These are phyloP conservation scores for Neolentinus lepideus DNA, from an alignment of 1,284 basidiomycete genomes.

Conservation along the genomic window DNA sequence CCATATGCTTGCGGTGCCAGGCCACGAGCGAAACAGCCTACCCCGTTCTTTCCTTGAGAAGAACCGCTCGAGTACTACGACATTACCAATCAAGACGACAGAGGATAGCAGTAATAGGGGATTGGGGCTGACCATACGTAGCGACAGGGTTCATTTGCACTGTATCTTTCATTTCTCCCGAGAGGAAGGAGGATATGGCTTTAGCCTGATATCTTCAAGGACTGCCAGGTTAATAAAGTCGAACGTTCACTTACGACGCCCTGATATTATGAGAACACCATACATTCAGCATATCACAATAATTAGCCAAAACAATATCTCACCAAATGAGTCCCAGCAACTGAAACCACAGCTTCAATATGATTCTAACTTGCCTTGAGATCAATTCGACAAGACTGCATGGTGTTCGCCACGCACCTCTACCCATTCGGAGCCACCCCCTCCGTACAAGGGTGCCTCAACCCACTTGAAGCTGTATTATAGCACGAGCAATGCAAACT, in stretches of 20 bases:
- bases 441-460: conserved; percentile 80
- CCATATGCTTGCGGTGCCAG: conserved; percentile 91
- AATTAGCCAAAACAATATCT: conserved; percentile 17
- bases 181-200: conserved; percentile 93
- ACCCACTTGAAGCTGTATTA: conserved; percentile 96
- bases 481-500: neutral
- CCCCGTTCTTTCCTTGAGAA: conserved; percentile 90
- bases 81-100: neutral
- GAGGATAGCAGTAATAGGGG: neutral
- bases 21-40: conserved; percentile 91
- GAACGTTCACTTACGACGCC: conserved; percentile 53
- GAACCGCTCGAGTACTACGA: conserved; percentile 71
- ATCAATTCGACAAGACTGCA: neutral
- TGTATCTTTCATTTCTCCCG: conserved; percentile 93
- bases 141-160: conserved; percentile 88
- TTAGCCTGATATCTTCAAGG: conserved; percentile 52
- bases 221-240: neutral
- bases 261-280: conserved; percentile 30
- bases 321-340: conserved; percentile 86
- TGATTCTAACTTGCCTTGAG: conserved; percentile 44
- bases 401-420: conserved; percentile 47
- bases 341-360: conserved; percentile 75
- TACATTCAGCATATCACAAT: conserved; percentile 8
- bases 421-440: conserved; percentile 87
- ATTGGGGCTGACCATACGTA: conserved; percentile 52